Conservation (phyloP, 225 moss, liverwort and hornwort genomes). For the Climacium dendroides region DNA sequence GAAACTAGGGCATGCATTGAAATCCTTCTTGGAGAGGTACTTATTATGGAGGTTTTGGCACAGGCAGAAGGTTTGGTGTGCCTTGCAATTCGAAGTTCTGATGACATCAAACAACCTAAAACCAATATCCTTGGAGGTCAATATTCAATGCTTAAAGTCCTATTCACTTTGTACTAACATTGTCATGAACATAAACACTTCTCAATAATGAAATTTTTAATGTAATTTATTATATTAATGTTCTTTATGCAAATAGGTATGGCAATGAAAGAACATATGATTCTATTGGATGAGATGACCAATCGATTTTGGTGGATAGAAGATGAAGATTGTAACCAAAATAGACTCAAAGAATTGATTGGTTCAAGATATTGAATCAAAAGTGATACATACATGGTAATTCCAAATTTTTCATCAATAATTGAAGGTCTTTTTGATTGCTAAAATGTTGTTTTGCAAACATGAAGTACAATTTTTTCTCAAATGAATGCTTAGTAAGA, state of each 20-base stretch:
- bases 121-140: constrained; percentile 30
- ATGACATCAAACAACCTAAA: constrained; percentile 8
- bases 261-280: constrained; percentile 24
- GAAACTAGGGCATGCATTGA: neutral
- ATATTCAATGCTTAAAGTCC: neutral
- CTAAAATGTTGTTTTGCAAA: neutral
- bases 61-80: constrained; percentile 38
- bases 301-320: constrained; percentile 20
- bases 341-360: neutral
- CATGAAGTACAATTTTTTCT: neutral
- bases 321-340: constrained; percentile 4
- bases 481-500: neutral
- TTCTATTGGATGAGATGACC: constrained; percentile 14
- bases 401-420: neutral
- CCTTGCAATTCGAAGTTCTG: constrained; percentile 20
- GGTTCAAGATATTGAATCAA: neutral
- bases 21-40: no score
- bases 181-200: neutral
- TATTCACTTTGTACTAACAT: neutral
- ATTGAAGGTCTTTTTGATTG: neutral
- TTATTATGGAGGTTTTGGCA: neutral
- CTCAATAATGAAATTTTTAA: neutral
- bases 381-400: neutral
- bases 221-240: neutral
- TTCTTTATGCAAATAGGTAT: neutral